Conservation (phyloP, 345 rosid genomes). For the Hibiscus syriacus region DNA sequence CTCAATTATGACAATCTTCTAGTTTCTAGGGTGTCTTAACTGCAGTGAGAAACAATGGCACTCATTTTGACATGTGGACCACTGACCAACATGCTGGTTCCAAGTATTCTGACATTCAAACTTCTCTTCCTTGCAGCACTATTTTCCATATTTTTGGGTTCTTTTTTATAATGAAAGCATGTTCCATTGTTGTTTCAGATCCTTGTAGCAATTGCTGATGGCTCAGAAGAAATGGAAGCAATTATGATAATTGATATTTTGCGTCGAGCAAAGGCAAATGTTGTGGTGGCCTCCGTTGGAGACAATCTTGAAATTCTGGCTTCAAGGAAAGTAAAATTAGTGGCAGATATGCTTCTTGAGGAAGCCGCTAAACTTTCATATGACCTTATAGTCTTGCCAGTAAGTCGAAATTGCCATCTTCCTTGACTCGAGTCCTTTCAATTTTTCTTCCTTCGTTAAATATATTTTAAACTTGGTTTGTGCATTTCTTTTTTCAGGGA, state of each 20-base stretch:
- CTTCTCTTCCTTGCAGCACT: neutral
- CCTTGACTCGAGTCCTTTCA: neutral
- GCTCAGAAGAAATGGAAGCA: neutral
- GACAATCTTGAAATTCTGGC: neutral
- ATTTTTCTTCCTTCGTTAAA: neutral
- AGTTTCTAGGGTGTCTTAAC: neutral
- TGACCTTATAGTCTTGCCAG: slow-evolving; percentile 85
- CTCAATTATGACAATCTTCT: neutral
- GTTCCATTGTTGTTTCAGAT: neutral
- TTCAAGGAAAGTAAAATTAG: neutral
- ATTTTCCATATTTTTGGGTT: neutral
- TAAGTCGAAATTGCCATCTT: slow-evolving; percentile 24
- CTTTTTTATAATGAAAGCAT: neutral
- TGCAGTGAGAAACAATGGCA: neutral
- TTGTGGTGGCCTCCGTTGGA: neutral
- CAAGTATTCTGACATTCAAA: neutral
- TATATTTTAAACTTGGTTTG: neutral
- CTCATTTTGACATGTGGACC: neutral
- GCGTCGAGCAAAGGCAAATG: neutral
- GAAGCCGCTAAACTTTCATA: neutral
- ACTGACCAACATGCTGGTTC: neutral
- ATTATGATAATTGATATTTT: neutral
- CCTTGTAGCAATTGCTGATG: neutral
- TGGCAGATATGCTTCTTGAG: neutral
- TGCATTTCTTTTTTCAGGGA: slow-evolving; percentile 24